These are phyloP conservation scores for Flaveria bidentis DNA, from an alignment of 129 eudicot genomes.

Conservation along the genomic window DNA sequence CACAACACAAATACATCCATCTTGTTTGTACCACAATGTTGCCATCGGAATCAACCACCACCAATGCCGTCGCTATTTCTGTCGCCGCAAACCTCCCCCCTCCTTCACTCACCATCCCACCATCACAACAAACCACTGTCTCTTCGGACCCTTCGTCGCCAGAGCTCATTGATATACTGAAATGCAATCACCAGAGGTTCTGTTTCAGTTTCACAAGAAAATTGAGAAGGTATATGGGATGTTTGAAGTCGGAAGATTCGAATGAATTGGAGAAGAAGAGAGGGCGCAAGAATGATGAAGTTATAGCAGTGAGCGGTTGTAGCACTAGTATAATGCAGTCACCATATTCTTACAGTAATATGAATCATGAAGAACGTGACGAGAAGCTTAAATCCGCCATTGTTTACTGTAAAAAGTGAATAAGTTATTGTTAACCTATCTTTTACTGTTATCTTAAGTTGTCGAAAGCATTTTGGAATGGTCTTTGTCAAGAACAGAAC, in stretches of 20 bases:
- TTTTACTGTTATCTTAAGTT: background rate
- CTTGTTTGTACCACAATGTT: background rate
- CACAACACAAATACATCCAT: no score
- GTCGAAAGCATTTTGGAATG: background rate
- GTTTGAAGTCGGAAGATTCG: slow-evolving; percentile 25
- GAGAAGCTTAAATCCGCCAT: slow-evolving; percentile 44
- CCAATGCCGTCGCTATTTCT: background rate
- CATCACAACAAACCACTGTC: slow-evolving; percentile 7
- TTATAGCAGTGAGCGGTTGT: background rate
- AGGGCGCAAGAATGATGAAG: background rate
- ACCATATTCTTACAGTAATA: slow-evolving; percentile 36
- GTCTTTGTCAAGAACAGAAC: background rate
- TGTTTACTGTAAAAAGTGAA: slow-evolving; percentile 31
- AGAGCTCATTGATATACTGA: slow-evolving; percentile 11
- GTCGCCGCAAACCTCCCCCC: background rate
- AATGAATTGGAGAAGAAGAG: slow-evolving; percentile 8
- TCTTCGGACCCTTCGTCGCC: slow-evolving; percentile 15
- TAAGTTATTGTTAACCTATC: background rate
- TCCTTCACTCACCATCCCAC: slow-evolving; percentile 13
- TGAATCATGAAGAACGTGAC: slow-evolving; percentile 44
- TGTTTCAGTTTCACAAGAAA: slow-evolving; percentile 17
- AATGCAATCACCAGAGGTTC: slow-evolving; percentile 29
- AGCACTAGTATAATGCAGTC: slow-evolving; percentile 12
- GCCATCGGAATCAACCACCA: slow-evolving; percentile 17
- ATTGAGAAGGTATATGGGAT: slow-evolving; percentile 20